A percentile compares a stretch with the other conserved stretches of the same genome.
Evolutionary conservation across 169 alveolate genomes (phyloP).

Genomic region (Plasmodium relictum): DNA sequence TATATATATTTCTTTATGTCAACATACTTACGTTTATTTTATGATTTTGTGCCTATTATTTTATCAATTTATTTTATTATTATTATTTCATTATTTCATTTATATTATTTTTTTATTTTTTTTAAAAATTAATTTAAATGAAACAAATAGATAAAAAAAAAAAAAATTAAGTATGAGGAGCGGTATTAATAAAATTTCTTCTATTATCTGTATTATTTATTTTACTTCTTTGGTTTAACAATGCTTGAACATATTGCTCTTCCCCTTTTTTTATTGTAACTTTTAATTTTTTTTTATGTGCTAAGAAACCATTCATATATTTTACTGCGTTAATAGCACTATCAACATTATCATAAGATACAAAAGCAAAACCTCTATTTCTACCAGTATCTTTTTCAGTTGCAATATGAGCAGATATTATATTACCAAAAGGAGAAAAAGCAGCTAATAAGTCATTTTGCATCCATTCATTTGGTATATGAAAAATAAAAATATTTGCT

Average conservation of each 20-base stretch:
- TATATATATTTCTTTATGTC: background rate
- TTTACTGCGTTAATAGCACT: slow-evolving; percentile 93
- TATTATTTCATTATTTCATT: too few species aligned
- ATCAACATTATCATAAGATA: slow-evolving; percentile 90
- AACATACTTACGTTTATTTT: background rate
- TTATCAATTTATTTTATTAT: too few species aligned
- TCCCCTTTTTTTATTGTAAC: slow-evolving; percentile 93
- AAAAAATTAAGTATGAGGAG: slow-evolving; percentile 6
- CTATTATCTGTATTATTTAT: slow-evolving; percentile 31
- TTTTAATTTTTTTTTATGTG: slow-evolving; percentile 90
- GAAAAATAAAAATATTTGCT: slow-evolving; percentile 93
- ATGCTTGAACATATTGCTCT: slow-evolving; percentile 79
- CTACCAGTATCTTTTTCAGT: slow-evolving; percentile 92
- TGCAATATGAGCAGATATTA: slow-evolving; percentile 93
- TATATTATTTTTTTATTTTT: background rate
- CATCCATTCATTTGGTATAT: slow-evolving; percentile 94
- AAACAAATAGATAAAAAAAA: background rate
- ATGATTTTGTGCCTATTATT: background rate
- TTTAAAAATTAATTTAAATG: slow-evolving; percentile 5
- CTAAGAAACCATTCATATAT: slow-evolving; percentile 91
- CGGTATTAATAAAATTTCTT: slow-evolving; percentile 32
- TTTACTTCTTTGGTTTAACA: slow-evolving; percentile 48
- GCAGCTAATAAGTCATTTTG: slow-evolving; percentile 88
- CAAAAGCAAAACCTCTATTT: slow-evolving; percentile 94
- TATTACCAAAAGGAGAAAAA: slow-evolving; percentile 91